A percentile compares a stretch with the other conserved stretches of the same genome.
These are phyloP conservation scores for Ganoderma lucidum DNA, from an alignment of 1,284 basidiomycete genomes.

Conservation along the genomic window DNA sequence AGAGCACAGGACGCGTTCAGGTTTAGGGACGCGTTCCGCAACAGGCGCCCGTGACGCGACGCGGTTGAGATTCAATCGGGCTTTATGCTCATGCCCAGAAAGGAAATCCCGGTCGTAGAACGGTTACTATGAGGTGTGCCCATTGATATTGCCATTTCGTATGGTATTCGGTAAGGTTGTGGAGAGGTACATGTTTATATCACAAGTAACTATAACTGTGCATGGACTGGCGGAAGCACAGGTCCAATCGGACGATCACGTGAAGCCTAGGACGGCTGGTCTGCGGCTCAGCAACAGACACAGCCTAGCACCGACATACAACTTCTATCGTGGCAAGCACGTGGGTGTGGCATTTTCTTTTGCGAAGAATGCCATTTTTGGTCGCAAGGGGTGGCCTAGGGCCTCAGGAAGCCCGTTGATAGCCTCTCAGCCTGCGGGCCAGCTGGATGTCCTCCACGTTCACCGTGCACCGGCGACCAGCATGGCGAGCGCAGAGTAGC, in stretches of 20 bases:
- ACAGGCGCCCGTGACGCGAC: slow-evolving; percentile 28
- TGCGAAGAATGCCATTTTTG: slow-evolving; percentile 1
- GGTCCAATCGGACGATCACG: background rate
- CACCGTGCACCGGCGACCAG: background rate
- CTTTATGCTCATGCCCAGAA: slow-evolving; percentile 2
- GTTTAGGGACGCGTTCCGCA: slow-evolving; percentile 18
- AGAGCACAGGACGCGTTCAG: slow-evolving; percentile 18
- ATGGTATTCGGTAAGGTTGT: background rate
- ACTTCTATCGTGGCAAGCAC: slow-evolving; percentile 1
- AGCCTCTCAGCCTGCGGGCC: slow-evolving; percentile 1
- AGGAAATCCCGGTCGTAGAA: background rate
- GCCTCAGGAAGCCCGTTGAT: background rate
- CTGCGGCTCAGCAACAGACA: background rate
- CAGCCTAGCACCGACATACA: background rate
- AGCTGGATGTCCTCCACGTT: background rate
- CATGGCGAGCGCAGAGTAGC: background rate
- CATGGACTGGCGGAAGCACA: background rate
- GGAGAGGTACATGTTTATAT: too few species aligned
- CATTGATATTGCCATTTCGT: background rate
- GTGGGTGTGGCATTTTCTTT: background rate
- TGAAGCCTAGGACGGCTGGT: background rate
- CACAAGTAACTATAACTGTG: background rate
- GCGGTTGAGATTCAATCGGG: slow-evolving; percentile 37
- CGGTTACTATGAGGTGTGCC: background rate
- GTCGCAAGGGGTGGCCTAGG: background rate